Evolutionary conservation across 495 filamentous ascomycete species (phyloP).

Genomic region (Daldinia decipiens): DNA sequence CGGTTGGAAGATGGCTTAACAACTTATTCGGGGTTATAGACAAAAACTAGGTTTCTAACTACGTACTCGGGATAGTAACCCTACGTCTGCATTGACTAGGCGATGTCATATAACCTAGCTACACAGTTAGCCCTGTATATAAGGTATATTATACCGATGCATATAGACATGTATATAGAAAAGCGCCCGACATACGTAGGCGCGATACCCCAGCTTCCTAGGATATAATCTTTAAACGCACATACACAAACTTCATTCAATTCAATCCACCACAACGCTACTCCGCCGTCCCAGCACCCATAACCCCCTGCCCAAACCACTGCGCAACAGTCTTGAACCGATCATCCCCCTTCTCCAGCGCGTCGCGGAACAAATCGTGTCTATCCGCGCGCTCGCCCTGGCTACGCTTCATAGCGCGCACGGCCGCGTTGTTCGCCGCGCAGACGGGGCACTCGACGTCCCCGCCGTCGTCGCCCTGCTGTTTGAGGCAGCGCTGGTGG

Average conservation of each 20-base stretch:
- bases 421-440: slow-evolving; percentile 81
- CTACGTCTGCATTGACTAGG: too few relatives aligned
- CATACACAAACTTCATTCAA: slow-evolving; percentile 6
- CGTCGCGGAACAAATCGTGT: slow-evolving; percentile 89
- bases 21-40: slow-evolving; percentile 48
- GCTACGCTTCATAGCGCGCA: slow-evolving; percentile 82
- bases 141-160: not conserved
- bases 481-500: slow-evolving; percentile 83
- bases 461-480: slow-evolving; percentile 59
- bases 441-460: slow-evolving; percentile 84
- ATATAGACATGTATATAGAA: slow-evolving; percentile 18
- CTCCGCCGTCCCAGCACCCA: slow-evolving; percentile 63
- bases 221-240: slow-evolving; percentile 6
- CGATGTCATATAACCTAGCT: not conserved
- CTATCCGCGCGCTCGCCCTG: slow-evolving; percentile 89
- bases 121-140: not conserved
- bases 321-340: slow-evolving; percentile 89
- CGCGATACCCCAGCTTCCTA: not conserved
- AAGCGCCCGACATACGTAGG: not conserved
- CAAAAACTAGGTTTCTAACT: not conserved
- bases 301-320: slow-evolving; percentile 94
- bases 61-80: too few relatives aligned
- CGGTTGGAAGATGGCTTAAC: slow-evolving; percentile 51
- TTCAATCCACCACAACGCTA: slow-evolving; percentile 16
- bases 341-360: slow-evolving; percentile 81